Base-by-base conservation (phyloP, 371 early-diverging fungal genomes). In the Mucor lusitanicus region DNA sequence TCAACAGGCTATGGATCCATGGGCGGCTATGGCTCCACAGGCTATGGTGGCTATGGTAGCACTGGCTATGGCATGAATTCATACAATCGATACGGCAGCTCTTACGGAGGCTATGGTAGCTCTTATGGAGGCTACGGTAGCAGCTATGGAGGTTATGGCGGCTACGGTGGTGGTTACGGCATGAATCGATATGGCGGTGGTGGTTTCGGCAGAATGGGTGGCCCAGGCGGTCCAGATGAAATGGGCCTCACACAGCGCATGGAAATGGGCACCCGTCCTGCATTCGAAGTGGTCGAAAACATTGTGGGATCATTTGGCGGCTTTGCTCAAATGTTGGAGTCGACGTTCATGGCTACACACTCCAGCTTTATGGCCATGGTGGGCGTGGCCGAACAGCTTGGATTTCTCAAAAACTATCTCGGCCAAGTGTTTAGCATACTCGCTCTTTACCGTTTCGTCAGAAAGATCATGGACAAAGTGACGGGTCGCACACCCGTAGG, bases 301-400 rank as follows among this genome's bases (percentile, higher is more conserved):
- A 88, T 98, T 53, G 98, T 98, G 4, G 93, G 95, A 50, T 94
- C 98, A 0, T 97, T 98, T 86, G 96, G 95, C 17, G 98, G 98
- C 6, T 95, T 98, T 80, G 90, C 97, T 9, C 96, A 96, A 67
- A 97, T 99, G 99, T 87, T 99, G 23, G 99, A 97, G 60, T 95
- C 96, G 0, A 98, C 99, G 1, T 96, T 93, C 75, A 92, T 95
- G 87, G 97, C 98, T 11, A 97, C 99, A 0, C 96, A 97, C 74
- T 95, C 96, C 8, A 93, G 94, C 23, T 97, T 97, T 66, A 97
- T 97, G 97, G 97, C 97, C 28, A 95, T 97, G 90, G 89, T 97
- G 6, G 98, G 97, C 40, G 96, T 99, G 13, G 95, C 94, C n/a
- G 99, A 99, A 67, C 98, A 99, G 77, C 91, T 99, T 65, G 94